Conservation (phyloP, 192 early-diverging fungal species). For the Coemansia sp. region DNA sequence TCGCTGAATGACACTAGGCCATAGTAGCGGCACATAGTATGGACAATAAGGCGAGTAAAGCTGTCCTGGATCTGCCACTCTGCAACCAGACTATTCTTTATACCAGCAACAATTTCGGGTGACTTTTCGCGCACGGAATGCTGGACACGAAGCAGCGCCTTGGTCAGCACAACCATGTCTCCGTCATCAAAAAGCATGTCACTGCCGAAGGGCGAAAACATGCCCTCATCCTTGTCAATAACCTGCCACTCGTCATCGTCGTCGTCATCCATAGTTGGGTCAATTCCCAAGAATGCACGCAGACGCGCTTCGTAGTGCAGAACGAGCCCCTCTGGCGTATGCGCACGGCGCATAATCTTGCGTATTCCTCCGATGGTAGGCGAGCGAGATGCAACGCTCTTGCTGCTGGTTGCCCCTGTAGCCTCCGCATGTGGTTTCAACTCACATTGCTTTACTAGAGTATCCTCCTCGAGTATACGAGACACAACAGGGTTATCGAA, state of each 20-base stretch:
- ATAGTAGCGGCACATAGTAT: conserved; percentile 53
- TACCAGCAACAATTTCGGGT: conserved; percentile 28
- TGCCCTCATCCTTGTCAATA: conserved; percentile 34
- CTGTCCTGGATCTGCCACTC: conserved; percentile 46
- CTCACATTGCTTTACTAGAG: not conserved
- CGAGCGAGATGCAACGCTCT: conserved; percentile 6
- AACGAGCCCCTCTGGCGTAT: conserved; percentile 45
- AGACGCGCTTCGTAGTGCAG: conserved; percentile 39
- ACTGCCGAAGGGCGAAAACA: conserved; percentile 32
- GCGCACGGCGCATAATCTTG: conserved; percentile 40
- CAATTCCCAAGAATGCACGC: conserved; percentile 31
- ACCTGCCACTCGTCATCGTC: conserved; percentile 40
- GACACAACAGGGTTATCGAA: conserved; percentile 17
- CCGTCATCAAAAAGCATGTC: conserved; percentile 33
- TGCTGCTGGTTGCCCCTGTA: not conserved
- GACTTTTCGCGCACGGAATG: conserved; percentile 10
- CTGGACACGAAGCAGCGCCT: conserved; percentile 18
- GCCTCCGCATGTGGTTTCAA: not conserved
- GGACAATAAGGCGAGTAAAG: conserved; percentile 44
- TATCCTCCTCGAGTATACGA: conserved; percentile 16
- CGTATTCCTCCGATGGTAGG: conserved; percentile 34
- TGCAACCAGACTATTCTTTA: conserved; percentile 32
- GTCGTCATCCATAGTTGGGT: not conserved
- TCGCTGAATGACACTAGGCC: conserved; percentile 49
- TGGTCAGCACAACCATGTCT: conserved; percentile 32